These are phyloP conservation scores for Solidago caesia DNA, from an alignment of 129 eudicot genomes.

Conservation along the genomic window DNA sequence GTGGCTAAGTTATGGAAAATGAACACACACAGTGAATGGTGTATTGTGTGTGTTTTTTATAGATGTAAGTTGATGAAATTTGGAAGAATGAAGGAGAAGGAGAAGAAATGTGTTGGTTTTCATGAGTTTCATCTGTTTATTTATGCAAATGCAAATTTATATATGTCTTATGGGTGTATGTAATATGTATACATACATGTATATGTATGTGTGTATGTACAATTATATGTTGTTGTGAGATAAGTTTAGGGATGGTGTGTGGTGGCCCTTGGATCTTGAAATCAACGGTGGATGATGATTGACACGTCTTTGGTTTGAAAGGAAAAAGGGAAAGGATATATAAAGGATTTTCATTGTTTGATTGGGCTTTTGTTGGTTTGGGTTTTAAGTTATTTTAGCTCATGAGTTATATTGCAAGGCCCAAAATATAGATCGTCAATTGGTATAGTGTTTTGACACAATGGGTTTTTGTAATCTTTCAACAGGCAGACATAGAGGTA, in stretches of 20 bases:
- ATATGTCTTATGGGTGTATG: slow-evolving; percentile 14
- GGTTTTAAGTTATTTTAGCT: background rate
- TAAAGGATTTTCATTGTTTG: background rate
- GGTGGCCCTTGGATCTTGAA: slow-evolving; percentile 33
- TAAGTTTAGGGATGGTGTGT: slow-evolving; percentile 30
- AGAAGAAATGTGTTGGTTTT: slow-evolving; percentile 22
- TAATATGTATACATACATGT: background rate
- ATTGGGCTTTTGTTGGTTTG: background rate
- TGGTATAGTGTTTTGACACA: background rate
- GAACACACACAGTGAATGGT: background rate
- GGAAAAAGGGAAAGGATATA: background rate
- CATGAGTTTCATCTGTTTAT: background rate
- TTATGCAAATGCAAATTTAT: slow-evolving; percentile 13
- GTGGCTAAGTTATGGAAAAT: background rate
- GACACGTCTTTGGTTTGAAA: slow-evolving; percentile 16
- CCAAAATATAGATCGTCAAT: background rate
- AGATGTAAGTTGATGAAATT: background rate
- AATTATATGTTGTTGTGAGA: slow-evolving; percentile 13
- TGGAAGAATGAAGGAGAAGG: background rate
- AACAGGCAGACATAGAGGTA: no score
- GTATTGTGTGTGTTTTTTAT: background rate
- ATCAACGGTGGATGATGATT: slow-evolving; percentile 32
- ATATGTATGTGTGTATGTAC: slow-evolving; percentile 17
- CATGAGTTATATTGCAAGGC: background rate
- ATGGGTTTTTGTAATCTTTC: no score